These are phyloP conservation scores for Neurospora sp. DNA, from an alignment of 495 filamentous ascomycete species.

Conservation along the genomic window DNA sequence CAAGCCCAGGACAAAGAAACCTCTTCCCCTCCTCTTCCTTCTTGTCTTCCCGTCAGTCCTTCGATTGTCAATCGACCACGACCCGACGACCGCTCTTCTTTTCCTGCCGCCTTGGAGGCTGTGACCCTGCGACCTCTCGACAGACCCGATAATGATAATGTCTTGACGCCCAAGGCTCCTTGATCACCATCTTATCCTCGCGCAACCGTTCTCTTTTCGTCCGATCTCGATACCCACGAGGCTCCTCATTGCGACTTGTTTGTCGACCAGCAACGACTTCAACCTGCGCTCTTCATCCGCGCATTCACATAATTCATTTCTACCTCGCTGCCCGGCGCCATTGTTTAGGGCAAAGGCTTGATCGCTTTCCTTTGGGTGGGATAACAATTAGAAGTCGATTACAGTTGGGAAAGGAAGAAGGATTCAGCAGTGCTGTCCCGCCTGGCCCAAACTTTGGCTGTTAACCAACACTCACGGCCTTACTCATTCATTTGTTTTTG, in stretches of 20 bases:
- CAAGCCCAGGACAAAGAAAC: neutral
- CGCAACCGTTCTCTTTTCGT: neutral
- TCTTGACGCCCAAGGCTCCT: constrained; percentile 11
- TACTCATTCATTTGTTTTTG: neutral
- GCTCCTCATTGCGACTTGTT: neutral
- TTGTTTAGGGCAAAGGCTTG: constrained; percentile 1
- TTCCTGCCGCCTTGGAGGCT: neutral
- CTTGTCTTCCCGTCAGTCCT: neutral
- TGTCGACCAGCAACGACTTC: neutral
- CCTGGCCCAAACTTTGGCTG: constrained; percentile 4
- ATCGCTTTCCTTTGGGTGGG: neutral
- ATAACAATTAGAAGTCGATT: neutral
- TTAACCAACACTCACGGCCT: neutral
- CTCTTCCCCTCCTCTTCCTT: neutral
- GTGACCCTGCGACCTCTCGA: constrained; percentile 1
- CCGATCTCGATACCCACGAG: neutral
- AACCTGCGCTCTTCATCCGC: neutral
- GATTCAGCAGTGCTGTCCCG: constrained; percentile 30
- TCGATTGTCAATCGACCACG: constrained; percentile 5
- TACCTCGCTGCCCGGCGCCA: neutral
- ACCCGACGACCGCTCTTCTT: neutral
- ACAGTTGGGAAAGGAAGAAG: constrained; percentile 5
- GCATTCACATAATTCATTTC: neutral
- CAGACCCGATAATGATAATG: constrained; percentile 13
- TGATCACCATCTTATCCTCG: neutral